Evolutionary conservation across 2,329 filamentous ascomycete species (phyloP).

Genomic region (Talaromyces amestolkiae): DNA sequence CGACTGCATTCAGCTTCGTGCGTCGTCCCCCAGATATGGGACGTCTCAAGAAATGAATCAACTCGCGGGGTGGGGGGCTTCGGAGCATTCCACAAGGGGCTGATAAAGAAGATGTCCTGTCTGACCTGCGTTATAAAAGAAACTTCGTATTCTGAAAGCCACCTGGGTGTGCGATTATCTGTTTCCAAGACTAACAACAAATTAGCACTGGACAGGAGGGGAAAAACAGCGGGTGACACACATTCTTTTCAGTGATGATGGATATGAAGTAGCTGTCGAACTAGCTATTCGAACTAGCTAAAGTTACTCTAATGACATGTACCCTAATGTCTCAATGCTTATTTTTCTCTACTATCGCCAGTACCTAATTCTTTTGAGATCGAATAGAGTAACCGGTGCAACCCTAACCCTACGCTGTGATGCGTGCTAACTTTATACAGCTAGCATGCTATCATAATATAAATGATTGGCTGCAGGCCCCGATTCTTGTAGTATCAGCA

Average conservation of each 20-base stretch:
- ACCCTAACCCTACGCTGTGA: neutral
- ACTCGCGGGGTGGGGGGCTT: too few species aligned
- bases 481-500: neutral
- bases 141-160: constrained; percentile 23
- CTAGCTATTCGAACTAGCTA: neutral
- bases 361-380: neutral
- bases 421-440: neutral
- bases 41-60: constrained; percentile 23
- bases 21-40: constrained; percentile 22
- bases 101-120: constrained; percentile 45
- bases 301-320: neutral
- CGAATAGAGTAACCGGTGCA: neutral
- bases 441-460: neutral
- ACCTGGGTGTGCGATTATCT: too few species aligned
- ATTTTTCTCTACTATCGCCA: neutral
- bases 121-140: constrained; percentile 53
- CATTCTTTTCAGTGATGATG: too few species aligned
- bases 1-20: constrained; percentile 23
- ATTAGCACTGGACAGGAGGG: too few species aligned
- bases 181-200: too few species aligned
- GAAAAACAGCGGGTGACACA: too few species aligned
- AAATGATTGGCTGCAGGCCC: neutral
- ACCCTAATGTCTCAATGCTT: too few species aligned
- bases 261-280: neutral
- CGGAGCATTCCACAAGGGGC: constrained; percentile 19